Evolutionary conservation across 2,329 filamentous ascomycete genomes (phyloP), one percentile per base, ranked within the genome.

Genomic region (Neonectria ditissima): DNA sequence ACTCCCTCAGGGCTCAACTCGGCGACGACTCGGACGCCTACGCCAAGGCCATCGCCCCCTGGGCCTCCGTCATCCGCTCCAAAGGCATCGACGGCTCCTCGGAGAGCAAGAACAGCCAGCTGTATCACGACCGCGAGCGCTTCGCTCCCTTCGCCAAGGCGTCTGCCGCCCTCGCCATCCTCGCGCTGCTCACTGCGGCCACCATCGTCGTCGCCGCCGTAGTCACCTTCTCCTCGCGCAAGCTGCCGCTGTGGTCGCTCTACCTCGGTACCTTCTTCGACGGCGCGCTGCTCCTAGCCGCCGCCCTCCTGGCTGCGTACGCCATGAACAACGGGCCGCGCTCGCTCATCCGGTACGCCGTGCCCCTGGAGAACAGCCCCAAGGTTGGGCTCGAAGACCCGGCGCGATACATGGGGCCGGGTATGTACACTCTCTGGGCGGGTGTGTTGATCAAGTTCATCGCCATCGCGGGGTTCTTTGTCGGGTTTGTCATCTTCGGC

Each of bases 381-480:
- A 32, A 24, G 6, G 41, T 26, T 14, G 41, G 60, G 28, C 34
- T 52, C 10, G 44, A 47, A 18, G 51, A 59, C 28, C 37, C 55
- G 9, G 53, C 11, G 2, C 41, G 37, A 7, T 61, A 57, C 43
- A 28, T 68, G 6, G 63, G 65, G 1, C 65, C 65, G 9, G 65
- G 63, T 1, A 66, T 66, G 63, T 68, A 63, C 24, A 65, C 65
- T n/a, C 54, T 68, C 28, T 59, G 4, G 6, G 65, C 57, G 3
- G 65, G 65, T 22, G 65, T 68, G n/a, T n/a, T 62, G 13, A 10
- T 68, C 20, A 68, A 68, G 51, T 65, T 66, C 47, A 54, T 68
- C 5, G 65, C 65, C 11, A 66, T 68, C 24, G 50, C 60, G 3
- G 60, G 65, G 1, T 60, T 68, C 22, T 68, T 68, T 30, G 20